Base-by-base conservation (phyloP, 768 basidiomycete species). In the Russula emetica region DNA sequence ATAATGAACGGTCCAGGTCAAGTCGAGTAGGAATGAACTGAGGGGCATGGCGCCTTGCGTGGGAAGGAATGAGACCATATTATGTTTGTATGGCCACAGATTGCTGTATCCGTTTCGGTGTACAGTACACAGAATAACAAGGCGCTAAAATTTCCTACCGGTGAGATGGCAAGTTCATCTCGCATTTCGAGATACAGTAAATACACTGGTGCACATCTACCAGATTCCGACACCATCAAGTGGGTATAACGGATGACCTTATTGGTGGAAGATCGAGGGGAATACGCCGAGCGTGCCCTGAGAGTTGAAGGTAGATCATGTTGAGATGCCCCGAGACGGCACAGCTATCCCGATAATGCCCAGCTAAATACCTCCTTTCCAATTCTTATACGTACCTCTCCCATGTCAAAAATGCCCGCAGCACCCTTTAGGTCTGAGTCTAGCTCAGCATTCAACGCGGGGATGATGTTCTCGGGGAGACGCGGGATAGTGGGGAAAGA, bases 331-430 rank as follows among this genome's bases (percentile, higher is more conserved):
- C 20, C n/a, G n/a, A 30, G 20, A 44, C 11, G 26, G 18, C n/a
- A 11, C 9, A 20, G 18, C 49, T 34, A 61, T 47, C 60, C 60
- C 3, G 47, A 22, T 24, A 61, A 18, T 24, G 14, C 6, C 54
- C 61, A 61, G 16, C 53, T 38, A 30, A 49, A 61, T 18, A 61
- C 26, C 5, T 61, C 61, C 61, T 61, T 61, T 49, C 61, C 61
- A 5, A 61, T 55, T 24, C 61, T 49, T 22, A 61, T 55, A 38
- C 61, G 34, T 13, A 61, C 45, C n/a, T 61, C 61, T n/a, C 26
- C 54, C 40, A 45, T 45, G 7, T 49, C 54, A 26, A 61, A 61
- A 40, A 55, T 38, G 5, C 61, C 54, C 18, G 45, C 34, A 1
- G 34, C 10, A 14, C 44, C 44, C 11, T 55, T 61, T 10, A 61